phyloP scores from a whole-genome alignment of 106 monocot species.

The Dioscorea alata region DNA sequence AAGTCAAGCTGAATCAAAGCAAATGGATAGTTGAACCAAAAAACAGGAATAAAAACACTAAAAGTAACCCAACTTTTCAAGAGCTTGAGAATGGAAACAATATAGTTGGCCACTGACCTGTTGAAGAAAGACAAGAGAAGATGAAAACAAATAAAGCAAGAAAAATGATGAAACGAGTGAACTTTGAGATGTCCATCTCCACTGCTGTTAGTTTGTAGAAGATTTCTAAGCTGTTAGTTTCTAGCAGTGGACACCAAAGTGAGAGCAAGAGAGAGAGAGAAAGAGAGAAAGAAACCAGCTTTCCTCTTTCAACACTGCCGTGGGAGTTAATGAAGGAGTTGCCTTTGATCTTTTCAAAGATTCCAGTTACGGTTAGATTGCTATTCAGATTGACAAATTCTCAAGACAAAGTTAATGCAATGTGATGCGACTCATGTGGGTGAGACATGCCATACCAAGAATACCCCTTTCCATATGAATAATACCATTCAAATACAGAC shows the following conservation, averaged over 20 bases:
- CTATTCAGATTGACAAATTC: background rate
- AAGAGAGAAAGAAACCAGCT: slow-evolving; percentile 2
- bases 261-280: background rate
- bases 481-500: too few relatives aligned
- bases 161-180: slow-evolving; percentile 8
- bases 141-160: slow-evolving; percentile 21
- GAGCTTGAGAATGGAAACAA: background rate
- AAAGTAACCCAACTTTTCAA: too few relatives aligned
- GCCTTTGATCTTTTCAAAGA: background rate
- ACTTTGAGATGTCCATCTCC: slow-evolving; percentile 12
- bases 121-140: slow-evolving; percentile 6
- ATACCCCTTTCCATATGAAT: too few relatives aligned
- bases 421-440: too few relatives aligned
- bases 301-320: background rate
- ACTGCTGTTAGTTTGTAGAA: background rate
- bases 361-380: background rate
- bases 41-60: background rate
- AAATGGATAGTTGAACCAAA: background rate
- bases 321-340: background rate
- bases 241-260: background rate
- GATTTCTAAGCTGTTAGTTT: background rate
- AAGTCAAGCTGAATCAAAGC: background rate
- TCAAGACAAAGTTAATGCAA: background rate
- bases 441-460: too few relatives aligned
- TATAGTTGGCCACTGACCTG: slow-evolving; percentile 18